A percentile compares a stretch with the other conserved stretches of the same genome.
phyloP scores from a whole-genome alignment of 331 rosid genomes.

The Stylosanthes scabra region DNA sequence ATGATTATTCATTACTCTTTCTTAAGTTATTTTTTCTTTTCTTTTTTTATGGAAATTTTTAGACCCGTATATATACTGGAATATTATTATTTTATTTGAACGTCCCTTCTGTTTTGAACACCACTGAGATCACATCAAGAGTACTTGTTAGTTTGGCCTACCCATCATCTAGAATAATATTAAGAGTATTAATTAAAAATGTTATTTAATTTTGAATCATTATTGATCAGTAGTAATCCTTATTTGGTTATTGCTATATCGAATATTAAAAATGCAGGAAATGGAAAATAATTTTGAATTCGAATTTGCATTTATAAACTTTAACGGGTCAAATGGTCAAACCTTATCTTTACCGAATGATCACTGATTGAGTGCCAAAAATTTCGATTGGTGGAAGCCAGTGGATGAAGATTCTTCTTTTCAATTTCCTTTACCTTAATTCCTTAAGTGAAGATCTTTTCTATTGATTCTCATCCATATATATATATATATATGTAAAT shows the following conservation, averaged over 20 bases:
- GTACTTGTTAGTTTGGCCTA: not conserved
- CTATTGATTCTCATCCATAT: not conserved
- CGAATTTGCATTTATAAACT: not conserved
- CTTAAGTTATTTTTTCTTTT: no score
- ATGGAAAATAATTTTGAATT: no score
- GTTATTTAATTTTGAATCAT: no score
- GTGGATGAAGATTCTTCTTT: not conserved
- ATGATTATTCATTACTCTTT: no score
- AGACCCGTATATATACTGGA: not conserved
- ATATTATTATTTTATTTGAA: not conserved
- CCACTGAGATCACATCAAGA: not conserved
- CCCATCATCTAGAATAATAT: not conserved
- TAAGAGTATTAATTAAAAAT: not conserved
- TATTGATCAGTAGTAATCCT: no score
- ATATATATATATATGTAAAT: not conserved
- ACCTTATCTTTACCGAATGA: conserved; percentile 1
- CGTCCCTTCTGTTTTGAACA: not conserved
- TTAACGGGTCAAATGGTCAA: not conserved
- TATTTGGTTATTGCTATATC: no score
- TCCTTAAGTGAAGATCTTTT: not conserved
- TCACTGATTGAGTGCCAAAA: not conserved
- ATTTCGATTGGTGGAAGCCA: not conserved
- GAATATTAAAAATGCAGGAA: no score
- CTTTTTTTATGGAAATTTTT: not conserved
- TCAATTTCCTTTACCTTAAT: not conserved